phyloP scores from a whole-genome alignment of 257 asterid species.

The Mitragyna speciosa region DNA sequence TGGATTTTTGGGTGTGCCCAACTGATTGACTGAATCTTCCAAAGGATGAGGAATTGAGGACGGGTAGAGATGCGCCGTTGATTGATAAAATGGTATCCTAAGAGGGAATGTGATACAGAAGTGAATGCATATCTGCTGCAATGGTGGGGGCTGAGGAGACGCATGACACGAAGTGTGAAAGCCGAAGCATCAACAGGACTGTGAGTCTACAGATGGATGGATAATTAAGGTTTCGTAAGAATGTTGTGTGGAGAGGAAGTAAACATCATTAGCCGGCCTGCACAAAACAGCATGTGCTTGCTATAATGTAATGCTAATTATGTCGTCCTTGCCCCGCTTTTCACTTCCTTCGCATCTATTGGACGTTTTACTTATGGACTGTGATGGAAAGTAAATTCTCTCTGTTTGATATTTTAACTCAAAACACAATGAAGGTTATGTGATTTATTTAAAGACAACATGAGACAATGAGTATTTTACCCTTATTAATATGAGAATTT shows the following conservation, averaged over 20 bases:
- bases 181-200: slow-evolving; percentile 1
- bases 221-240: slow-evolving; percentile 19
- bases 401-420: too few relatives aligned
- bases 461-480: too few relatives aligned
- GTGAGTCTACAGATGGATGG: neutral
- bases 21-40: slow-evolving; percentile 20
- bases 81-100: slow-evolving; percentile 20
- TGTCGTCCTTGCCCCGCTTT: slow-evolving; percentile 1
- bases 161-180: slow-evolving; percentile 24
- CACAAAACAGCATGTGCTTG: slow-evolving; percentile 42
- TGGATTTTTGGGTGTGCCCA: neutral
- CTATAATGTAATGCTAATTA: slow-evolving; percentile 24
- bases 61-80: neutral
- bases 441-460: too few relatives aligned
- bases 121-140: slow-evolving; percentile 9
- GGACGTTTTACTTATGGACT: too few relatives aligned
- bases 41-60: slow-evolving; percentile 12
- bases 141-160: neutral
- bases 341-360: neutral
- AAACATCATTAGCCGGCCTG: slow-evolving; percentile 45
- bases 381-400: too few relatives aligned
- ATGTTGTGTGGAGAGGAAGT: slow-evolving; percentile 45
- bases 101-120: slow-evolving; percentile 12
- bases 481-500: too few relatives aligned
- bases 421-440: too few relatives aligned